Evolutionary conservation across 202 grass and related monocot genomes (phyloP).

Genomic region (Schoenoplectus triqueter): DNA sequence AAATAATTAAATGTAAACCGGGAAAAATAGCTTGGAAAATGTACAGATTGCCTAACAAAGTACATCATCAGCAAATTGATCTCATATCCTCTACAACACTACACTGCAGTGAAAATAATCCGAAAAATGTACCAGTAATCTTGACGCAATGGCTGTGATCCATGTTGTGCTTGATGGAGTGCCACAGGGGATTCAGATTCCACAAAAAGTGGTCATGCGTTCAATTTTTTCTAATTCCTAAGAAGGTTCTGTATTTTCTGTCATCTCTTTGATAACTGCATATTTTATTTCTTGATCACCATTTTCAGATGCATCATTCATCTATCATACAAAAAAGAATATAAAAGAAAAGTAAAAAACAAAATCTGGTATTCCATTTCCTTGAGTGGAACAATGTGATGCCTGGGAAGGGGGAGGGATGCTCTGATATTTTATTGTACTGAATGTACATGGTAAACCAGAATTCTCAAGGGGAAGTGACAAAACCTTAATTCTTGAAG

Average conservation of each 20-base stretch:
- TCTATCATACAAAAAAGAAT: slow-evolving; percentile 28
- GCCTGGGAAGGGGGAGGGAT: not conserved
- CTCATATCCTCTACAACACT: not conserved
- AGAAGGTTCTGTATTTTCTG: slow-evolving; percentile 5
- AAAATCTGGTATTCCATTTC: not conserved
- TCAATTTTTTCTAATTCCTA: slow-evolving; percentile 11
- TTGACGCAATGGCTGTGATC: not conserved
- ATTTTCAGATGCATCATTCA: slow-evolving; percentile 40
- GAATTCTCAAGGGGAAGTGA: not conserved
- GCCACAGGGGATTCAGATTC: not conserved
- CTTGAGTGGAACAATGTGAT: not conserved
- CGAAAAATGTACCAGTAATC: not conserved
- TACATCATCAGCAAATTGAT: not conserved
- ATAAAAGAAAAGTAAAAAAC: slow-evolving; percentile 1
- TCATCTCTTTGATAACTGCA: not conserved
- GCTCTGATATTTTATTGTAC: not conserved
- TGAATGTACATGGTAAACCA: not conserved
- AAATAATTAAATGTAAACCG: not conserved
- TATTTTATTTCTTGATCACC: not conserved
- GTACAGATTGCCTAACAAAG: slow-evolving; percentile 13
- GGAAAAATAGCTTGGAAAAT: not conserved
- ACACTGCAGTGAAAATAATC: not conserved
- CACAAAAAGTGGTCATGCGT: slow-evolving; percentile 14
- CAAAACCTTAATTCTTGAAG: not conserved
- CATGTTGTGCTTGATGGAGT: not conserved